These are phyloP conservation scores for Annona cherimola DNA, from an alignment of 164 flowering plant species.

Conservation along the genomic window DNA sequence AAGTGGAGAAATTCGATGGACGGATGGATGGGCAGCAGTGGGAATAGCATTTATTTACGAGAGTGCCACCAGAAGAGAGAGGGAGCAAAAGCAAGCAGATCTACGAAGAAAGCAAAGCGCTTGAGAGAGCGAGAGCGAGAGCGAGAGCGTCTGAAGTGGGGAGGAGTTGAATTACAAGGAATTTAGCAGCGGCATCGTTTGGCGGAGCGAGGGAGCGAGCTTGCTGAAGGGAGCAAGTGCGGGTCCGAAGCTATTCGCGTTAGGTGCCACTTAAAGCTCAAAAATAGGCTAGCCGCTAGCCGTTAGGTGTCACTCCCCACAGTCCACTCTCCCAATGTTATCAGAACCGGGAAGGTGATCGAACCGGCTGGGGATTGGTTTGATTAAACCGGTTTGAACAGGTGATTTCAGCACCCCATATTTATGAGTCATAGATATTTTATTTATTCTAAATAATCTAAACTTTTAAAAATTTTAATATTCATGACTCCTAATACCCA, in stretches of 20 bases:
- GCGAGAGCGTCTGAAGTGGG: conserved; percentile 9
- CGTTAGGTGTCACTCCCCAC: no score
- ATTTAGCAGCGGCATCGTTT: background rate
- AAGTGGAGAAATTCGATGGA: background rate
- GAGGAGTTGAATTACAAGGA: background rate
- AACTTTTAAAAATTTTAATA: no score
- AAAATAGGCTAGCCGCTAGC: no score
- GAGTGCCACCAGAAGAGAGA: background rate
- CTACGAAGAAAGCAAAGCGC: background rate
- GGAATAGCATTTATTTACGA: background rate
- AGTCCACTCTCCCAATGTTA: no score
- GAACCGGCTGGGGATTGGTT: no score
- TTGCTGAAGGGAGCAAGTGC: conserved; percentile 2
- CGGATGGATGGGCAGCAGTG: background rate
- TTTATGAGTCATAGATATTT: no score
- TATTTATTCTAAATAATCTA: no score
- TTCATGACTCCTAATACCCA: no score
- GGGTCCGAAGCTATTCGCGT: conserved; percentile 24
- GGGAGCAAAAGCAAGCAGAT: background rate
- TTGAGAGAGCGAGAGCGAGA: conserved; percentile 10
- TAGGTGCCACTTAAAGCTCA: conserved; percentile 28
- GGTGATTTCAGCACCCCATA: no score
- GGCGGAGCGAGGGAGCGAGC: conserved; percentile 7
- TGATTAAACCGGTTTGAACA: no score
- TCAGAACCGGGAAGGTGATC: no score